Evolutionary conservation across 202 grass and related monocot genomes (phyloP).

Genomic region (Zoysia matrella): DNA sequence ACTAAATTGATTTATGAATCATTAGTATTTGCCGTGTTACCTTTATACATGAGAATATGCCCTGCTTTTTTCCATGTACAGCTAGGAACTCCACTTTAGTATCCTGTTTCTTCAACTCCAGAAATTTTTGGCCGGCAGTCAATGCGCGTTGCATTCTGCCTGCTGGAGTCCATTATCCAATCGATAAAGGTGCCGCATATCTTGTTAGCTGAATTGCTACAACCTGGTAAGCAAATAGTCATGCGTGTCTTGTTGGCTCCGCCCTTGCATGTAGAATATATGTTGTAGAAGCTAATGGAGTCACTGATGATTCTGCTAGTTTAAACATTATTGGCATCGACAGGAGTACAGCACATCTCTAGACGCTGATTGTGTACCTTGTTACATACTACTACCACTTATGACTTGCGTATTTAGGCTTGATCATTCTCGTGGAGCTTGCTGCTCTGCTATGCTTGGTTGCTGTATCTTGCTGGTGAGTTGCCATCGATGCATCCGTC

Average conservation of each 20-base stretch:
- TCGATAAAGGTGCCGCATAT: conserved; percentile 15
- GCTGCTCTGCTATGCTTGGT: not conserved
- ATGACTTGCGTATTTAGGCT: not conserved
- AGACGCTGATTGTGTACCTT: conserved; percentile 7
- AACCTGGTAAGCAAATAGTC: conserved; percentile 1
- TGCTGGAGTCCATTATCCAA: conserved; percentile 19
- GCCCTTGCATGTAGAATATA: not conserved
- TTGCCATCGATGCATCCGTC: conserved; percentile 11
- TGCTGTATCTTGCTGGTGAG: conserved; percentile 6
- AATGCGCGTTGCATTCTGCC: conserved; percentile 26
- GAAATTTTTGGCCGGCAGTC: not conserved
- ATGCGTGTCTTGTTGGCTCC: conserved; percentile 4
- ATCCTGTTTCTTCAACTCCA: conserved; percentile 5
- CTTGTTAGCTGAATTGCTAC: not conserved
- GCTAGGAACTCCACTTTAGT: conserved; percentile 46
- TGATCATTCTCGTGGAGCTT: not conserved
- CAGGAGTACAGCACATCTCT: not conserved
- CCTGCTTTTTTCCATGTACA: conserved; percentile 24
- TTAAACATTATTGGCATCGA: not conserved
- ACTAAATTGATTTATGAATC: conserved; percentile 22
- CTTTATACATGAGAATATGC: conserved; percentile 41
- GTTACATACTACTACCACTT: not conserved
- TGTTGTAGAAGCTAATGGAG: not conserved
- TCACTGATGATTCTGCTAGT: conserved; percentile 14
- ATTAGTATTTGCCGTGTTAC: conserved; percentile 27